These are phyloP conservation scores for Chrysoporthe deuterocubensis DNA, from an alignment of 2,329 filamentous ascomycete species.

Conservation along the genomic window DNA sequence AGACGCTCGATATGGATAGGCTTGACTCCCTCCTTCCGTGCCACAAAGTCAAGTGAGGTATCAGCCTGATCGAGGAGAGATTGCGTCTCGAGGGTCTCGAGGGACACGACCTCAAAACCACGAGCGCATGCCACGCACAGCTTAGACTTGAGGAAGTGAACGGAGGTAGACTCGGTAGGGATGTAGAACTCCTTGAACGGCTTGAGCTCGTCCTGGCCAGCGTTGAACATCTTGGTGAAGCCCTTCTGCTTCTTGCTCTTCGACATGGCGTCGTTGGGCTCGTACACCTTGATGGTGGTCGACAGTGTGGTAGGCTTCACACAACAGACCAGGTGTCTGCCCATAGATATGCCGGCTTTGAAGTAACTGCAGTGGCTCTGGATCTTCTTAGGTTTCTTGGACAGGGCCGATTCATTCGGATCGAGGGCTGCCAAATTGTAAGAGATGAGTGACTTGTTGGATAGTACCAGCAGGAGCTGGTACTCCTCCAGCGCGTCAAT, in stretches of 20 bases:
- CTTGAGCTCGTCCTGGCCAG: slow-evolving; percentile 90
- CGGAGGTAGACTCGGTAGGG: slow-evolving; percentile 94
- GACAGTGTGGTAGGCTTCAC: slow-evolving; percentile 93
- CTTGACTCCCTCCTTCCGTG: slow-evolving; percentile 88
- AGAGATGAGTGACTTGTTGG: slow-evolving; percentile 90
- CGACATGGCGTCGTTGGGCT: slow-evolving; percentile 92
- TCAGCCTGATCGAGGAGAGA: slow-evolving; percentile 96
- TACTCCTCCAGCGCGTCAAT: slow-evolving; percentile 97
- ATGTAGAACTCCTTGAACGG: slow-evolving; percentile 99
- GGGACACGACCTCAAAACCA: slow-evolving; percentile 94
- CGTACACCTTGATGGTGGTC: slow-evolving; percentile 98
- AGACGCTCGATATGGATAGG: slow-evolving; percentile 97
- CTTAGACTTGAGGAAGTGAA: slow-evolving; percentile 96
- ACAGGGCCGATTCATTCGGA: slow-evolving; percentile 76
- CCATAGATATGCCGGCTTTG: slow-evolving; percentile 93
- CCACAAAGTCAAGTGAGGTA: slow-evolving; percentile 96
- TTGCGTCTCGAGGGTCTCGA: slow-evolving; percentile 98
- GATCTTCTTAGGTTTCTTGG: slow-evolving; percentile 92
- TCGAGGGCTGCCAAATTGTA: slow-evolving; percentile 88
- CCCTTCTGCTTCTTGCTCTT: slow-evolving; percentile 96
- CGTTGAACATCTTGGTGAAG: slow-evolving; percentile 92
- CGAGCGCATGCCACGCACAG: slow-evolving; percentile 94
- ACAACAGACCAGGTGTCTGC: slow-evolving; percentile 91
- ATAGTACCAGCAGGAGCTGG: slow-evolving; percentile 84
- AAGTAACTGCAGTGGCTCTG: slow-evolving; percentile 98